Evolutionary conservation across 1,139 yeast genomes (phyloP).

Genomic region (Saccharomyces pastorianus): DNA sequence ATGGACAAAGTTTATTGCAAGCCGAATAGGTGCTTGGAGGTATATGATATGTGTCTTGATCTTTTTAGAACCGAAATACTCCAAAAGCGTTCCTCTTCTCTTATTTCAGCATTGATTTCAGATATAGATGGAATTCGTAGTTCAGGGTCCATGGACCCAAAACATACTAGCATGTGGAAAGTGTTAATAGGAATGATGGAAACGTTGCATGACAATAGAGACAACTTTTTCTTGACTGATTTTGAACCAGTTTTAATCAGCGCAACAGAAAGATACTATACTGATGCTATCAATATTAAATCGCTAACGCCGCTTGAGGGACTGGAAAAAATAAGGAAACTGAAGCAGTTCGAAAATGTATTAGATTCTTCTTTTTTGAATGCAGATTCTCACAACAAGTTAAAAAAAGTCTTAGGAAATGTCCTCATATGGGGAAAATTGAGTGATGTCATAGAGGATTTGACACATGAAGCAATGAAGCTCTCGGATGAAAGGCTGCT

Average conservation of each 20-base stretch:
- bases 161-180: conserved; percentile 8
- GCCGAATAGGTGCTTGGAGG: conserved; percentile 56
- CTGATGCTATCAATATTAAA: conserved; percentile 34
- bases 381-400: conserved; percentile 20
- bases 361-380: conserved; percentile 21
- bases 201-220: conserved; percentile 36
- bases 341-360: conserved; percentile 52
- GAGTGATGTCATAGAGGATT: conserved; percentile 8
- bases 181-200: conserved; percentile 62
- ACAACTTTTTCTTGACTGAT: conserved; percentile 48
- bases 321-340: conserved; percentile 43
- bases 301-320: conserved; percentile 44
- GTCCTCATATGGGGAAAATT: conserved; percentile 21
- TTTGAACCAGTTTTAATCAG: conserved; percentile 62
- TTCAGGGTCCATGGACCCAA: conserved; percentile 20
- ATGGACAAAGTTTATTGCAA: conserved; percentile 75
- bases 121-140: conserved; percentile 17
- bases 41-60: conserved; percentile 69
- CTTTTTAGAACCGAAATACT: conserved; percentile 45
- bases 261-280: conserved; percentile 51
- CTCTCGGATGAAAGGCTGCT: conserved; percentile 10
- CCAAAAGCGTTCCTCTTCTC: conserved; percentile 16
- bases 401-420: conserved; percentile 16
- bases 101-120: conserved; percentile 12
- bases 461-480: conserved; percentile 11